phyloP scores from a whole-genome alignment of 1,139 yeast species.

The Hansenula sp. region DNA sequence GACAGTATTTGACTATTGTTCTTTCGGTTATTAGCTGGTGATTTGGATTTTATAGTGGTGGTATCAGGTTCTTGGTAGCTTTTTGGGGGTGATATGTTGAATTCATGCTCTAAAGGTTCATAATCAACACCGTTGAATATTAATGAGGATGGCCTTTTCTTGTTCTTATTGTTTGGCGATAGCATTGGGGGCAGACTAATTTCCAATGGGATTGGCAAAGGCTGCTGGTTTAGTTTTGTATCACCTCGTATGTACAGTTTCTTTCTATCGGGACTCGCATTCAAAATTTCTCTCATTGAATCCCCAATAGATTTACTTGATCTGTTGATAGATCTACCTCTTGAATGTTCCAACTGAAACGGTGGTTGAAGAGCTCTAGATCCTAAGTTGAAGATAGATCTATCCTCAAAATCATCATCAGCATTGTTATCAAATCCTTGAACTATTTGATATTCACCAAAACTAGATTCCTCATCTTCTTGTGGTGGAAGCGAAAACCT shows the following conservation, averaged over 20 bases:
- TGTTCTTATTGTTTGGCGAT: conserved; percentile 28
- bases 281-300: conserved; percentile 13
- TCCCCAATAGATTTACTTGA: conserved; percentile 8
- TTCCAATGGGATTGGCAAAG: conserved; percentile 32
- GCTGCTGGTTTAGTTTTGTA: conserved; percentile 29
- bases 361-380: conserved; percentile 26
- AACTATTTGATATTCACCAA: conserved; percentile 7
- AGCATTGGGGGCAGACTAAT: conserved; percentile 30
- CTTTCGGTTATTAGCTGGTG: neutral
- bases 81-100: conserved; percentile 2
- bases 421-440: conserved; percentile 11
- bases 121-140: conserved; percentile 20
- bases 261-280: conserved; percentile 16
- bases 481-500: conserved; percentile 24
- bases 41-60: neutral
- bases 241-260: conserved; percentile 29
- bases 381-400: conserved; percentile 25
- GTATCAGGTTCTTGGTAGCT: neutral
- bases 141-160: conserved; percentile 19
- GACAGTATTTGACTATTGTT: neutral
- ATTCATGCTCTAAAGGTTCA: conserved; percentile 18
- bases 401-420: conserved; percentile 24
- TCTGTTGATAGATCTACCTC: conserved; percentile 8
- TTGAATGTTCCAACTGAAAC: conserved; percentile 20
- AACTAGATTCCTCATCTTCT: conserved; percentile 3